Evolutionary conservation across 2,329 filamentous ascomycete species (phyloP).

Genomic region (Aspergillus latus): DNA sequence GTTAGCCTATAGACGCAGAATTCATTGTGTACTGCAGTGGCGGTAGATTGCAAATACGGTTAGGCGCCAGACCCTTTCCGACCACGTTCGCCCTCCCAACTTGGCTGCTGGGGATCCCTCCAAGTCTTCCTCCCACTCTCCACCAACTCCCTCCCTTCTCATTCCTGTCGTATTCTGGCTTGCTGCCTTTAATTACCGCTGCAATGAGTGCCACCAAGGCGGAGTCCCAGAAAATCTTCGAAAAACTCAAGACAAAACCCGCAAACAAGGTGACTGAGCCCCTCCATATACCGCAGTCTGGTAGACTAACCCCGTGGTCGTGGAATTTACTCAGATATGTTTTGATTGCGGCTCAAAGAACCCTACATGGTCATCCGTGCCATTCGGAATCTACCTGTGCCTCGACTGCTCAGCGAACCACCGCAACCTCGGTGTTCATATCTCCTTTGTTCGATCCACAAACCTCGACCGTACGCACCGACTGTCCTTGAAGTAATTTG

Average conservation of each 20-base stretch:
- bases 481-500: neutral
- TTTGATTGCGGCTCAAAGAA: constrained; percentile 98
- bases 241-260: constrained; percentile 90
- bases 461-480: constrained; percentile 87
- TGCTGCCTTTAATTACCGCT: constrained; percentile 17
- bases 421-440: constrained; percentile 95
- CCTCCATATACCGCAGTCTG: constrained; percentile 22
- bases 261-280: constrained; percentile 78
- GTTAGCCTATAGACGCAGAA: no score
- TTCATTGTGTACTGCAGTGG: neutral
- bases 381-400: constrained; percentile 95
- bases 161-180: constrained; percentile 1
- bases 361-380: constrained; percentile 96
- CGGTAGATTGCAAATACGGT: constrained; percentile 7
- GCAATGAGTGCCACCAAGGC: constrained; percentile 78
- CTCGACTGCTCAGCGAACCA: constrained; percentile 97
- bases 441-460: constrained; percentile 97
- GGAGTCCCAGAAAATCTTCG: constrained; percentile 95
- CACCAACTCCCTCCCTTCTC: constrained; percentile 12
- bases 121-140: constrained; percentile 16
- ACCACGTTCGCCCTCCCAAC: constrained; percentile 41
- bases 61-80: constrained; percentile 25
- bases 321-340: constrained; percentile 66
- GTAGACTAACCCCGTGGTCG: neutral
- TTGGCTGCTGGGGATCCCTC: constrained; percentile 21